These are phyloP conservation scores for Oryza officinalis DNA, from an alignment of 176 grass and related monocot genomes.

Conservation along the genomic window DNA sequence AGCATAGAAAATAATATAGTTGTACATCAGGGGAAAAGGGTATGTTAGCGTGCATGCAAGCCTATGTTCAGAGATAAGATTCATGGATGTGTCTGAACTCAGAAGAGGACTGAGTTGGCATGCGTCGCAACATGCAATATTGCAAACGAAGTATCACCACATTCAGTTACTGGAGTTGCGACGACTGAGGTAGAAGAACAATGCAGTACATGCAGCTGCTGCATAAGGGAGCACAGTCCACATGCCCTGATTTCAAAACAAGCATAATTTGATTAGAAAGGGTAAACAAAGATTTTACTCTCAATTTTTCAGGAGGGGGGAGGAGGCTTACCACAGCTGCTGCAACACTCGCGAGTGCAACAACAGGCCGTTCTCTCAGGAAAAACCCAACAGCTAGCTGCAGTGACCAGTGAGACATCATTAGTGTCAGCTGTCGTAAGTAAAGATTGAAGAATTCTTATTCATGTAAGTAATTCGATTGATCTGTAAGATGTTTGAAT, in stretches of 20 bases:
- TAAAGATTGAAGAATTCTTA: not conserved
- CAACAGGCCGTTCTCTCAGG: conserved; percentile 68
- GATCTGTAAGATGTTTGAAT: not conserved
- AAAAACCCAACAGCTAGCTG: conserved; percentile 71
- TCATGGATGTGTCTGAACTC: too few relatives aligned
- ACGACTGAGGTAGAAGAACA: conserved; percentile 66
- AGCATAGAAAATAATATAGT: not conserved
- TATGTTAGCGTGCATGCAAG: too few relatives aligned
- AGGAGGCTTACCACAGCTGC: conserved; percentile 63
- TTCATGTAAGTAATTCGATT: not conserved
- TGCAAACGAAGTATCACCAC: not conserved
- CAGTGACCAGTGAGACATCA: conserved; percentile 22
- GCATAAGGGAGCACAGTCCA: conserved; percentile 74
- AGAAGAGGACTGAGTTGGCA: not conserved
- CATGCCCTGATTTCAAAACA: conserved; percentile 55
- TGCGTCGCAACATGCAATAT: conserved; percentile 9
- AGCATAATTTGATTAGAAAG: conserved; percentile 25
- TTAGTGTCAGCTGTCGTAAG: conserved; percentile 25
- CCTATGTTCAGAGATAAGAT: too few relatives aligned
- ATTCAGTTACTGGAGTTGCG: conserved; percentile 36
- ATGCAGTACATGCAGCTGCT: conserved; percentile 56
- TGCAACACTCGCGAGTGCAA: conserved; percentile 80
- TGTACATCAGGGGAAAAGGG: not conserved
- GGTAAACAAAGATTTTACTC: not conserved
- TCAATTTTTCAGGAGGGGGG: not conserved